Percentiles rank a stretch among this genome's conserved stretches.
phyloP scores from a whole-genome alignment of 2,329 filamentous ascomycete species.

The Aspergillus ochraceus region DNA sequence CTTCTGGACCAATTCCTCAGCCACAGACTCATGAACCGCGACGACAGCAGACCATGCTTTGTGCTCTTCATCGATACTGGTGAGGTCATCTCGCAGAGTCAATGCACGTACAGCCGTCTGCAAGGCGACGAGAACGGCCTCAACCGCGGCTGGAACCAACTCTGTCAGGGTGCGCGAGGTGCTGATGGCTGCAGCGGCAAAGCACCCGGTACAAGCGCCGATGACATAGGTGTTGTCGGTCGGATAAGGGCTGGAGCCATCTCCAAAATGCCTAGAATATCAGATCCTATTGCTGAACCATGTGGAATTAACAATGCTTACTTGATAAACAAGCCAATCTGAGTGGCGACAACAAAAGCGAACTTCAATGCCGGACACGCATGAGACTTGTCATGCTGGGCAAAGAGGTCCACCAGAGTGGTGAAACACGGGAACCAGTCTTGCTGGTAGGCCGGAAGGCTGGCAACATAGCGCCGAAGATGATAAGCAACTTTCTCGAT shows the following conservation, averaged over 20 bases:
- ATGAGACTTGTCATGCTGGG: slow-evolving; percentile 1
- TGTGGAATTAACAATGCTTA: not conserved
- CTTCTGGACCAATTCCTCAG: not conserved
- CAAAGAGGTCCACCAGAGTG: slow-evolving; percentile 6
- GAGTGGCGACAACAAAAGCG: not conserved
- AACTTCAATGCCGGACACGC: slow-evolving; percentile 7
- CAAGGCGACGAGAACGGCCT: slow-evolving; percentile 4
- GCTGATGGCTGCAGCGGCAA: slow-evolving; percentile 5
- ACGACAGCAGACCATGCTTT: slow-evolving; percentile 2
- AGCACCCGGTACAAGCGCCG: slow-evolving; percentile 7
- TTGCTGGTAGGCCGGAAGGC: slow-evolving; percentile 3
- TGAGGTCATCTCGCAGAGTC: not conserved
- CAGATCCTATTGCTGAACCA: not conserved
- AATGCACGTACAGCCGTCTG: slow-evolving; percentile 1
- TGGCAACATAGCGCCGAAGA: slow-evolving; percentile 6
- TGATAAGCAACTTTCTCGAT: slow-evolving; percentile 4
- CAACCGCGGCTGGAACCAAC: slow-evolving; percentile 4
- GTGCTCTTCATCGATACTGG: not conserved
- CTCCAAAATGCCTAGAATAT: not conserved
- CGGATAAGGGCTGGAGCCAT: not conserved
- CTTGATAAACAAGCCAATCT: slow-evolving; percentile 11
- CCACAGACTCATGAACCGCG: not conserved
- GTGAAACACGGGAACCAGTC: slow-evolving; percentile 8
- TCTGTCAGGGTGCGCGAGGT: slow-evolving; percentile 1
- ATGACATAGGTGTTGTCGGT: not conserved